phyloP scores from a whole-genome alignment of 2,329 filamentous ascomycete genomes.

The Dothiorella sarmentorum region DNA sequence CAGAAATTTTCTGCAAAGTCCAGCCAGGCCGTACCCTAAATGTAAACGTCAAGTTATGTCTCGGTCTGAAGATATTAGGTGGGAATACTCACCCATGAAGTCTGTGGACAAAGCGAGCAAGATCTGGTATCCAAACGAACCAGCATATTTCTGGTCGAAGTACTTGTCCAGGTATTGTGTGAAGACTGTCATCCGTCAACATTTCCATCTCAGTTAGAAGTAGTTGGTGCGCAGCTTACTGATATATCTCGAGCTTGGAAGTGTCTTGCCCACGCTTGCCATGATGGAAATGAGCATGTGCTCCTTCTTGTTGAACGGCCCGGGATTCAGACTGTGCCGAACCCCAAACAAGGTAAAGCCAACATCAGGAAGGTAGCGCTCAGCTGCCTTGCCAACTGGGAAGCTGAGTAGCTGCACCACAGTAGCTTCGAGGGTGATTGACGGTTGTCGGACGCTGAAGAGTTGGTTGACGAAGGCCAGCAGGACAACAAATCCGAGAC shows the following conservation, averaged over 20 bases:
- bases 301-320: slow-evolving; percentile 22
- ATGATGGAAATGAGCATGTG: slow-evolving; percentile 62
- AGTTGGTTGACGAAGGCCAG: slow-evolving; percentile 55
- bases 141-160: slow-evolving; percentile 52
- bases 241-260: slow-evolving; percentile 51
- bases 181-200: too few species aligned
- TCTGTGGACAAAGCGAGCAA: slow-evolving; percentile 67
- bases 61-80: too few species aligned
- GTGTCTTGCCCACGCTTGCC: slow-evolving; percentile 44
- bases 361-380: slow-evolving; percentile 11
- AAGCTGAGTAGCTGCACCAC: slow-evolving; percentile 62
- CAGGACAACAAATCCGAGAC: slow-evolving; percentile 44
- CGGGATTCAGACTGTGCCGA: slow-evolving; percentile 18
- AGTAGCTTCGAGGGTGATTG: slow-evolving; percentile 58
- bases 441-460: slow-evolving; percentile 59
- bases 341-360: slow-evolving; percentile 18
- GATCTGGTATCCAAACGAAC: slow-evolving; percentile 51
- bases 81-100: slow-evolving; percentile 43
- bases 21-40: slow-evolving; percentile 24
- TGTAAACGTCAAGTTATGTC: neutral
- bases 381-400: slow-evolving; percentile 45
- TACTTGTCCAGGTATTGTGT: slow-evolving; percentile 49
- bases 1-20: slow-evolving; percentile 29
- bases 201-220: neutral
- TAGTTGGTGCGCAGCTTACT: neutral